Evolutionary conservation across 1,284 basidiomycete genomes (phyloP).

Genomic region (Leccinum huronense): DNA sequence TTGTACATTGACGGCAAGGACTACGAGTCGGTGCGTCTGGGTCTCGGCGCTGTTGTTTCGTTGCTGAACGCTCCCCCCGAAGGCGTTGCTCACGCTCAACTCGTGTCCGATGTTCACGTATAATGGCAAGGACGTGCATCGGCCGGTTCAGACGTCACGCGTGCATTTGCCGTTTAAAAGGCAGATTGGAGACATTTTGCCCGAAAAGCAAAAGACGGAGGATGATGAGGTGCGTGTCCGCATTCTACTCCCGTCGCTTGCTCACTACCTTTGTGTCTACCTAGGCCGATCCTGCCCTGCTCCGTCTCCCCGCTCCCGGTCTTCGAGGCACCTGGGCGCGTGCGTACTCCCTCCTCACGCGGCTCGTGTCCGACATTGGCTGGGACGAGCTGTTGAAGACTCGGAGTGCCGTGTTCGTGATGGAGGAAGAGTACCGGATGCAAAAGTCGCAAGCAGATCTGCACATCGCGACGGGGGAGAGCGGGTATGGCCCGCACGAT

Average conservation of each 20-base stretch:
- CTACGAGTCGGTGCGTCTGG: conserved; percentile 66
- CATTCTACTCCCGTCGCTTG: neutral
- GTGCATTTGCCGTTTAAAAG: conserved; percentile 87
- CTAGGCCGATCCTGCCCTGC: conserved; percentile 87
- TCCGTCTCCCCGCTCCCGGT: conserved; percentile 91
- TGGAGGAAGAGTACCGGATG: conserved; percentile 98
- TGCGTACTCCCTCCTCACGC: conserved; percentile 88
- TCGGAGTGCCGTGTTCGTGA: conserved; percentile 94
- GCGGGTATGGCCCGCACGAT: neutral
- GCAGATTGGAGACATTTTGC: conserved; percentile 80
- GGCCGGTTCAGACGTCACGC: conserved; percentile 78
- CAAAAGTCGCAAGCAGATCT: conserved; percentile 72
- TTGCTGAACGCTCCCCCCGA: conserved; percentile 1
- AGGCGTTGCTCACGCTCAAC: conserved; percentile 91
- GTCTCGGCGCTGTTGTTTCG: neutral
- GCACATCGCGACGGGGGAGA: conserved; percentile 31
- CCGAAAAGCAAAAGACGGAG: conserved; percentile 67
- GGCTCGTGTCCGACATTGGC: conserved; percentile 89
- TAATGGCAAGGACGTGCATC: conserved; percentile 93
- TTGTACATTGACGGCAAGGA: conserved; percentile 89
- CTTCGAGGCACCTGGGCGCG: conserved; percentile 95
- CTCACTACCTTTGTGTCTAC: conserved; percentile 1
- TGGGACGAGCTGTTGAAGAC: conserved; percentile 98
- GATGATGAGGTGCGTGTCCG: conserved; percentile 74
- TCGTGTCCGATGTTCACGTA: conserved; percentile 99